Conservation (phyloP, 2,329 filamentous ascomycete species). For the Cordyceps fumosorosea region DNA sequence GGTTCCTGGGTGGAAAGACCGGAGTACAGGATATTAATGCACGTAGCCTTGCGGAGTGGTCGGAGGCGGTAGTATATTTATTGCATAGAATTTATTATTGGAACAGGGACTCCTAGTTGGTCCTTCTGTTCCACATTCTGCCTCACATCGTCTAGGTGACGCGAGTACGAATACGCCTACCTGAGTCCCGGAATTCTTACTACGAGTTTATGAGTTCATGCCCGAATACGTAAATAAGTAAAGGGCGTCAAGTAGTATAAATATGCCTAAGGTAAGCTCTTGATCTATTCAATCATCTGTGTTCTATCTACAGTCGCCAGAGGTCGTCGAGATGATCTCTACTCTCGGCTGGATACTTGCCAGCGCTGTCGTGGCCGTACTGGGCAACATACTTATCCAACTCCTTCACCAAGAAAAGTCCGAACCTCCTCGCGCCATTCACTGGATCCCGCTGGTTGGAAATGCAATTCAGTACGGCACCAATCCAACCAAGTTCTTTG, state of each 20-base stretch:
- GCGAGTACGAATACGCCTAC: background rate
- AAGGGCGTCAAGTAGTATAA: background rate
- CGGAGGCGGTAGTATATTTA: background rate
- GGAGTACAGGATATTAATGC: background rate
- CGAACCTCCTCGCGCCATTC: constrained; percentile 51
- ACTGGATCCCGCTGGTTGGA: constrained; percentile 57
- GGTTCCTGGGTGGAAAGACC: background rate
- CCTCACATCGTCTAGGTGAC: background rate
- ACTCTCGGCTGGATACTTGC: background rate
- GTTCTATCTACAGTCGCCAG: background rate
- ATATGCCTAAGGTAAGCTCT: background rate
- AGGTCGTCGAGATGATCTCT: background rate
- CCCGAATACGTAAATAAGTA: background rate
- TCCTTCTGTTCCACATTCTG: too few species aligned
- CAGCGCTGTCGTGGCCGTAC: background rate
- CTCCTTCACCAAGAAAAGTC: constrained; percentile 29
- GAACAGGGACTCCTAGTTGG: background rate
- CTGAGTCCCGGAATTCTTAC: background rate
- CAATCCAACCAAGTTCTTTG: constrained; percentile 63
- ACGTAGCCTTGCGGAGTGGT: constrained; percentile 10
- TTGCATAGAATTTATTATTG: background rate
- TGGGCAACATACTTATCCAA: constrained; percentile 18
- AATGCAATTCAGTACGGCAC: constrained; percentile 67
- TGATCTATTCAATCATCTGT: background rate
- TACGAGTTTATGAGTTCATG: background rate